phyloP scores from a whole-genome alignment of 225 moss, liverwort and hornwort species.

The Polytrichum commune region DNA sequence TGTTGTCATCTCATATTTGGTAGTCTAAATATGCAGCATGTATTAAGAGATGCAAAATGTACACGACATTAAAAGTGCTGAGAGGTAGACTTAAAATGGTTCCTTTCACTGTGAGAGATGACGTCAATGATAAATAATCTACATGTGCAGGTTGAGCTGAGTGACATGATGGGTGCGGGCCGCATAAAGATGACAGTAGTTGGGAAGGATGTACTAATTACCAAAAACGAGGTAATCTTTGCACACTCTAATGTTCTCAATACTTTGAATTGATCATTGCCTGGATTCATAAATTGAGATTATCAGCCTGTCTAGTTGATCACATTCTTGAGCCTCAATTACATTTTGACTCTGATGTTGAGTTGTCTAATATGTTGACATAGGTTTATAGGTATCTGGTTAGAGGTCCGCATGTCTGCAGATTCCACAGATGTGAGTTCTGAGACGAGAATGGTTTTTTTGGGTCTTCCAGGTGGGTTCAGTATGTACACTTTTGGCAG shows the following conservation, averaged over 20 bases:
- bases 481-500: slow-evolving; percentile 49
- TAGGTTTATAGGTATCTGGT: background rate
- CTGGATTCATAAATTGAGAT: background rate
- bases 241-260: background rate
- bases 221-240: slow-evolving; percentile 42
- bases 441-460: background rate
- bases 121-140: background rate
- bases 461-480: slow-evolving; percentile 45
- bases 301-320: too few relatives aligned
- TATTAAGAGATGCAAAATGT: background rate
- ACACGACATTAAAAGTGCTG: background rate
- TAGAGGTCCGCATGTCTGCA: background rate
- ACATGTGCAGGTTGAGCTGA: slow-evolving; percentile 33
- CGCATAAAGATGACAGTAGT: slow-evolving; percentile 34
- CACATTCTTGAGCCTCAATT: background rate
- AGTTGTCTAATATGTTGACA: background rate
- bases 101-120: background rate
- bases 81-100: background rate
- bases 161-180: slow-evolving; percentile 29
- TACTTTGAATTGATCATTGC: background rate
- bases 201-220: slow-evolving; percentile 49
- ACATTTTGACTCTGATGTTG: background rate
- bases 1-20: too few relatives aligned
- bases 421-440: background rate
- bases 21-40: background rate